A percentile compares a stretch with the other conserved stretches of the same genome.
phyloP scores from a whole-genome alignment of 2,329 filamentous ascomycete genomes.

The Grosmannia serpens region DNA sequence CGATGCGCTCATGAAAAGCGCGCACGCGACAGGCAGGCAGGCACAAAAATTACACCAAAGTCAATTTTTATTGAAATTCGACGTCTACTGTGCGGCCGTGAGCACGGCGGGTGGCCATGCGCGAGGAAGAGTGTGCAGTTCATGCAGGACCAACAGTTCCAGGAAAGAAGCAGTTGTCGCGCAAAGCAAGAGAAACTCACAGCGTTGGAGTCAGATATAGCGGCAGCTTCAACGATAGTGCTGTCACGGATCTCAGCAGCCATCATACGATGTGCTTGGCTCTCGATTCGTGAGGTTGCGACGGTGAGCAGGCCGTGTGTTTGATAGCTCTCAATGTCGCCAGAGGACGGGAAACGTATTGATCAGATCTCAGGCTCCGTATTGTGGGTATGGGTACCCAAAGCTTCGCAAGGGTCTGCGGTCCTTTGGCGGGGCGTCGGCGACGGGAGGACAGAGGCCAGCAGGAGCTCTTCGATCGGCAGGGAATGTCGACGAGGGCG shows the following conservation, averaged over 20 bases:
- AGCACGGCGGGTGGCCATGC: background rate
- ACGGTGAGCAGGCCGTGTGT: constrained; percentile 9
- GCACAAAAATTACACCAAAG: background rate
- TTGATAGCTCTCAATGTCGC: constrained; percentile 9
- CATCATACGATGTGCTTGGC: constrained; percentile 47
- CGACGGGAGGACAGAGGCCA: background rate
- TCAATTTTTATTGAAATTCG: background rate
- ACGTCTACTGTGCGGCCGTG: background rate
- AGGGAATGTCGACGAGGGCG: background rate
- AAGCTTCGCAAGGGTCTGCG: background rate
- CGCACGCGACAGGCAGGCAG: background rate
- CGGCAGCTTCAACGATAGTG: constrained; percentile 42
- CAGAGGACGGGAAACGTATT: constrained; percentile 7
- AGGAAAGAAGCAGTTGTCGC: background rate
- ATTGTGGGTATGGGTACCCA: background rate
- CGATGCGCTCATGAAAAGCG: background rate
- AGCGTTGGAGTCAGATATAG: constrained; percentile 32
- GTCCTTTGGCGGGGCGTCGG: background rate
- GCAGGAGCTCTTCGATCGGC: background rate
- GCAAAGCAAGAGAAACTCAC: constrained; percentile 23
- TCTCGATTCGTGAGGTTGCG: constrained; percentile 14
- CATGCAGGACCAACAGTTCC: background rate
- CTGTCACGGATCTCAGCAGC: constrained; percentile 48
- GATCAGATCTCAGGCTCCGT: constrained; percentile 7
- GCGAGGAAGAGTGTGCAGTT: background rate